Base-by-base conservation (phyloP, 2,329 filamentous ascomycete genomes). In the Chalaropsis ovoidea region DNA sequence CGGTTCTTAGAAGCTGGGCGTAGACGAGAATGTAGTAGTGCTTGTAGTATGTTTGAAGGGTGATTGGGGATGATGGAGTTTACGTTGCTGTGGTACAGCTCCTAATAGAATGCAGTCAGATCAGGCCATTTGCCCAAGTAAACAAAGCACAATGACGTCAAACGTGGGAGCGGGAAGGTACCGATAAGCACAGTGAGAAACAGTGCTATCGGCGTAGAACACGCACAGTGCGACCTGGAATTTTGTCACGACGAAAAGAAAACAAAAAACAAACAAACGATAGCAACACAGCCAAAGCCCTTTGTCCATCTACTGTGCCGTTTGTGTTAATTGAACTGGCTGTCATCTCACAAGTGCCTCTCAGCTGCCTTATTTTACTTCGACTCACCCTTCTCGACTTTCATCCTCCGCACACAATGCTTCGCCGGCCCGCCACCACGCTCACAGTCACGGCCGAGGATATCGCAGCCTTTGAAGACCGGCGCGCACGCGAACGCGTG, bases 401-500 rank as follows among this genome's bases (percentile, higher is more conserved):
- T 27, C 6, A 24, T n/a, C 31, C 10, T 17, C 4, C 5, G 5
- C 6, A n/a, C 19, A 15, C 39, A 63, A 86, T 88, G 85, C 83
- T 88, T 70, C 84, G 85, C 70, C 83, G 87, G 58, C 81, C 83
- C 17, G 81, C 87, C 11, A 90, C 87, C 60, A 82, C 82, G 15
- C 82, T 90, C 68, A 78, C 81, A 65, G 81, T 90, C 69, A 89
- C 86, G 1, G 78, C 83, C 61, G 85, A 88, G 72, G 87, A 90
- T 73, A 79, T 90, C 47, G 84, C 86, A 47, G 78, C 81, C 64
- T 89, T 88, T 75, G 86, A 90, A 72, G 85, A 86, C 73, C 79
- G 80, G 35, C 81, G 84, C 68, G 77, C 76, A 27, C 74, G 74
- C 64, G 75, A 78, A 68, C 76, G 75, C 41, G 72, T 74, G 17